Conservation (phyloP, 2,329 filamentous ascomycete genomes). For the Colletotrichum zoysiae region DNA sequence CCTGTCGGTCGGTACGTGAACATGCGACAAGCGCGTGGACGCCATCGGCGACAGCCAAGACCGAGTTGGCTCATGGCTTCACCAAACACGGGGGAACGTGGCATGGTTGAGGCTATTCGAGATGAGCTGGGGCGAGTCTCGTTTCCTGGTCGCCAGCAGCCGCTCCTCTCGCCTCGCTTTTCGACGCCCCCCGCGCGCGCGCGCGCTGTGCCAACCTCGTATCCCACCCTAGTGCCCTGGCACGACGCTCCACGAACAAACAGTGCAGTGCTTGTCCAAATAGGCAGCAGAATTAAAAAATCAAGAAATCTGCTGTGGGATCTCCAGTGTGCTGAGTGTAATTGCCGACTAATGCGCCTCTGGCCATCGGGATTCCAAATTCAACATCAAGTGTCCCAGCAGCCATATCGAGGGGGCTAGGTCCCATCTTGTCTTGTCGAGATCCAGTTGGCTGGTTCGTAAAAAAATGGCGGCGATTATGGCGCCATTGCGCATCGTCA, state of each 20-base stretch:
- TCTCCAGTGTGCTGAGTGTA: neutral
- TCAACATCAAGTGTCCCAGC: constrained; percentile 1
- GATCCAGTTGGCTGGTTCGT: constrained; percentile 3
- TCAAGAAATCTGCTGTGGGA: constrained; percentile 6
- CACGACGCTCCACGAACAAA: constrained; percentile 1
- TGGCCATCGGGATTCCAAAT: constrained; percentile 6
- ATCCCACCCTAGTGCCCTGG: constrained; percentile 20
- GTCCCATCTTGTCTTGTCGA: constrained; percentile 6
- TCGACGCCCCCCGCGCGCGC: constrained; percentile 11
- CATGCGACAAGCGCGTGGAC: neutral
- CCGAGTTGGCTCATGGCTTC: constrained; percentile 18
- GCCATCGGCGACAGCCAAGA: constrained; percentile 19
- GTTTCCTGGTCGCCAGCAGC: constrained; percentile 22
- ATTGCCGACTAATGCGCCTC: constrained; percentile 22
- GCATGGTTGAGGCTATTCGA: constrained; percentile 37
- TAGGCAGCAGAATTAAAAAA: constrained; percentile 35
- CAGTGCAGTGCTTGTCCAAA: constrained; percentile 1
- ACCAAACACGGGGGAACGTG: constrained; percentile 21
- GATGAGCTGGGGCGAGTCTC: constrained; percentile 8
- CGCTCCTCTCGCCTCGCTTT: constrained; percentile 20
- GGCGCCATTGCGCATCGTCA: constrained; percentile 9
- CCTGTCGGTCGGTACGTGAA: constrained; percentile 24
- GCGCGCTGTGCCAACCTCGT: constrained; percentile 27
- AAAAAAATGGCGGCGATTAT: constrained; percentile 18
- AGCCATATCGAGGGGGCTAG: constrained; percentile 9